A percentile compares a stretch with the other conserved stretches of the same genome.
Evolutionary conservation across 2,329 filamentous ascomycete genomes (phyloP).

Genomic region (Trichoderma koningii): DNA sequence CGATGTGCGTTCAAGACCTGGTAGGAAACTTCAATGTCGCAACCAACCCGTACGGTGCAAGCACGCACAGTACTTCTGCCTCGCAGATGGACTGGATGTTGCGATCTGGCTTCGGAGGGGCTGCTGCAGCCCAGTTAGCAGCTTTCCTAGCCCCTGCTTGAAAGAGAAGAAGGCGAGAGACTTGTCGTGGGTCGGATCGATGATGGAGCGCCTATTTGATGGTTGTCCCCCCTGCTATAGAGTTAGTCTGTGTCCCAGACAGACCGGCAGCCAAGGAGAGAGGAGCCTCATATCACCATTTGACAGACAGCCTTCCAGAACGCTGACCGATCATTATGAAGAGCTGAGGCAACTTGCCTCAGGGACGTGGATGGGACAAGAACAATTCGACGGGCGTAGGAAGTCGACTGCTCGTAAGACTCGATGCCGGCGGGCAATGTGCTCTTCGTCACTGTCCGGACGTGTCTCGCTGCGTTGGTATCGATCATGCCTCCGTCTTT

Average conservation of each 20-base stretch:
- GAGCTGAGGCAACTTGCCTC: neutral
- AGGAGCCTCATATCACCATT: neutral
- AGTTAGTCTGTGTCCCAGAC: neutral
- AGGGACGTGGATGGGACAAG: too few relatives aligned
- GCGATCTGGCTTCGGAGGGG: conserved; percentile 10
- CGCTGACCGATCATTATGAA: neutral
- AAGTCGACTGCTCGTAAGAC: too few relatives aligned
- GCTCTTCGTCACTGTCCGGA: too few relatives aligned
- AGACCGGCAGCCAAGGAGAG: neutral
- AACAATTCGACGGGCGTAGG: too few relatives aligned
- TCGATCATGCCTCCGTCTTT: too few relatives aligned
- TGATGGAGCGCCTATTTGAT: neutral
- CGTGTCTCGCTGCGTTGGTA: too few relatives aligned
- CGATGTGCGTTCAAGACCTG: neutral
- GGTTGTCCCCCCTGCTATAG: neutral
- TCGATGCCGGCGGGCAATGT: too few relatives aligned
- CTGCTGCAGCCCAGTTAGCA: neutral
- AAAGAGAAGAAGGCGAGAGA: neutral
- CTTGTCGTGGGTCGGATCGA: conserved; percentile 1
- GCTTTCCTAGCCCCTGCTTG: neutral
- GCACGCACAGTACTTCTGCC: conserved; percentile 14
- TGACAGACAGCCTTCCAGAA: neutral
- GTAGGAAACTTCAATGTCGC: neutral
- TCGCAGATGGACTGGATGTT: conserved; percentile 13
- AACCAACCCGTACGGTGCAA: too few relatives aligned